Base-by-base conservation (phyloP, 1,139 yeast genomes). In the Blastobotrys raffinosifermentans region DNA sequence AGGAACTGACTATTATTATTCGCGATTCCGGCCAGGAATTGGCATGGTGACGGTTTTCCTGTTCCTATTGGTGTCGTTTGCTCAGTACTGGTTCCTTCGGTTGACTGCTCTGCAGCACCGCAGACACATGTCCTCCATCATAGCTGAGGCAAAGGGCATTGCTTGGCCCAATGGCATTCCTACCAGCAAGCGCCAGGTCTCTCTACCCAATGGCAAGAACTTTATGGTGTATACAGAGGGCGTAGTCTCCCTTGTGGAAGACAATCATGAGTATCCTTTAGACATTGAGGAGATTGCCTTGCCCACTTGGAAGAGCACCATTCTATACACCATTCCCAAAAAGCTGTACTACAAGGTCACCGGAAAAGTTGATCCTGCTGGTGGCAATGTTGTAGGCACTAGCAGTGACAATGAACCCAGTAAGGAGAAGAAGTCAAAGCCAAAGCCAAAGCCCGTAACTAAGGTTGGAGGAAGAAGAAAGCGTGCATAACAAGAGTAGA, bases 191-290 rank as follows among this genome's bases (percentile, higher is more conserved):
- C 51, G 54, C 19, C 50, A 51, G 34, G 64, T 69, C 21, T 64
- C 63, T 15, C 46, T 57, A 21, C 62, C 58, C 26, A 63, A 66
- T 35, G 86, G 83, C 2, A 77, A 75, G 53, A 66, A 69, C 26
- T 80, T 87, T 48, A 49, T 75, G 31, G 81, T 87, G 2, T 73
- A 77, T 44, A 70, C 80, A 16, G 77, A 75, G 40, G 94, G 94
- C n/a, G 61, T 66, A 2, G 87, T 87, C 9, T 77, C 66, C 57
- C 61, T 81, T 29, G 58, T 77, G 13, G 86, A 81, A 44, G 72
- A 69, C 27, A 72, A 67, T 8, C 49, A 44, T 1, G 64, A 64
- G 39, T 53, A 60, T 21, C 57, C 63, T 23, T 46, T 66, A 31
- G 49, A 54, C 27, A 41, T 54, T 20, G 60, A 61, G 16, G 71